phyloP scores from a whole-genome alignment of 2,329 filamentous ascomycete genomes.

The Nannizziopsis barbatae region DNA sequence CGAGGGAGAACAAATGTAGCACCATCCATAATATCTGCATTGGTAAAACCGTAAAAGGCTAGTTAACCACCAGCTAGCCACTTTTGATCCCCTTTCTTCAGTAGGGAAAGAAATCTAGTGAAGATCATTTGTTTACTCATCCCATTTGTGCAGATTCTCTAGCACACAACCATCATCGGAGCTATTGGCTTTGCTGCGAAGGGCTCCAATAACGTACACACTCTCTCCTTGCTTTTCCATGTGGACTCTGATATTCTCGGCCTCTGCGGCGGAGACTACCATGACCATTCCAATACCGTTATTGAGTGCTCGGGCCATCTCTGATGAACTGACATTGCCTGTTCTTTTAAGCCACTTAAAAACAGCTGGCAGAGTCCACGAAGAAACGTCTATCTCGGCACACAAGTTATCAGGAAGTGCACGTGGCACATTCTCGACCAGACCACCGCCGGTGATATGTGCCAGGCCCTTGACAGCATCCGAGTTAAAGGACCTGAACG shows the following conservation, averaged over 20 bases:
- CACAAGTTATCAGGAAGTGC: conserved; percentile 73
- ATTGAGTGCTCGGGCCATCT: conserved; percentile 93
- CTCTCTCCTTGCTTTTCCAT: conserved; percentile 61
- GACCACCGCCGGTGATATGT: conserved; percentile 91
- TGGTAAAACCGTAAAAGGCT: too few species aligned
- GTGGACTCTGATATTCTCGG: conserved; percentile 46
- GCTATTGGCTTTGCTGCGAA: conserved; percentile 47
- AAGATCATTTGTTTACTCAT: conserved; percentile 11
- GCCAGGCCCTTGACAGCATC: conserved; percentile 63
- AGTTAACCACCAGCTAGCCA: too few species aligned
- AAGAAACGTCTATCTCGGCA: conserved; percentile 65
- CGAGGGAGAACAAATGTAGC: too few species aligned
- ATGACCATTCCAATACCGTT: conserved; percentile 89
- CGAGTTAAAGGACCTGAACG: conserved; percentile 34
- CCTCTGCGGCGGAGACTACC: conserved; percentile 58
- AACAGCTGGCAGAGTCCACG: conserved; percentile 66
- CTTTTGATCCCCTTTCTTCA: too few species aligned
- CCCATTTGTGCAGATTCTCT: conserved; percentile 45
- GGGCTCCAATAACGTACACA: conserved; percentile 62
- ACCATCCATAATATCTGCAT: too few species aligned
- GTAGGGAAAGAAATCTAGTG: neutral
- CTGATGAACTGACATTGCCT: conserved; percentile 57
- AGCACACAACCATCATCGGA: conserved; percentile 51
- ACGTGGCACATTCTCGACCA: conserved; percentile 86
- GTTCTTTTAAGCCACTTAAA: conserved; percentile 75